These are phyloP conservation scores for Magnolia kwangsiensis DNA, from an alignment of 164 flowering plant species.

Conservation along the genomic window DNA sequence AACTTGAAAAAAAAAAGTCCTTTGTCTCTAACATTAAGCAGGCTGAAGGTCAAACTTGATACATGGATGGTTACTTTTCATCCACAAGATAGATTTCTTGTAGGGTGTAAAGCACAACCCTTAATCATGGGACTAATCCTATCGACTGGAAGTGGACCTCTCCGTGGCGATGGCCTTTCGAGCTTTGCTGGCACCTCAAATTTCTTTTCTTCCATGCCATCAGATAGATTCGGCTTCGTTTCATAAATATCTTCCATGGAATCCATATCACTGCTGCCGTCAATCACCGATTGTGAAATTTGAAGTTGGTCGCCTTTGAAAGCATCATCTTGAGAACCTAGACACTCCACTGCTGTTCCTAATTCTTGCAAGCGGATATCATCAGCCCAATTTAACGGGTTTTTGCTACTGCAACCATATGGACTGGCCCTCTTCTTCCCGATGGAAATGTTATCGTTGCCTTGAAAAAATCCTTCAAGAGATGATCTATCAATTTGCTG, in stretches of 20 bases:
- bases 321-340: constrained; percentile 43
- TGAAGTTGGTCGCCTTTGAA: constrained; percentile 47
- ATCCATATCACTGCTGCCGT: constrained; percentile 39
- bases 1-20: background rate
- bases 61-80: constrained; percentile 18
- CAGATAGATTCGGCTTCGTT: constrained; percentile 42
- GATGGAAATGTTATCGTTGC: constrained; percentile 26
- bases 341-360: constrained; percentile 32
- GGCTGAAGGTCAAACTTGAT: background rate
- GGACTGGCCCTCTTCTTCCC: constrained; percentile 62
- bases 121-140: constrained; percentile 47
- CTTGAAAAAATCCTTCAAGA: constrained; percentile 34
- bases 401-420: constrained; percentile 39
- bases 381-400: constrained; percentile 60
- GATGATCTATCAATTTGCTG: constrained; percentile 40
- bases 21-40: background rate
- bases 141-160: constrained; percentile 29
- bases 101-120: constrained; percentile 18
- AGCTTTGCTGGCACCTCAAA: constrained; percentile 42
- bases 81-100: constrained; percentile 54
- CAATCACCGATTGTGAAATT: constrained; percentile 30
- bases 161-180: constrained; percentile 75
- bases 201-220: constrained; percentile 37
- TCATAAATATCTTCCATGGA: constrained; percentile 52
- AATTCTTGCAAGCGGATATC: constrained; percentile 61